A percentile compares a stretch with the other conserved stretches of the same genome.
Conservation (phyloP, 306 rosid genomes). For the Cucumis hystrix region DNA sequence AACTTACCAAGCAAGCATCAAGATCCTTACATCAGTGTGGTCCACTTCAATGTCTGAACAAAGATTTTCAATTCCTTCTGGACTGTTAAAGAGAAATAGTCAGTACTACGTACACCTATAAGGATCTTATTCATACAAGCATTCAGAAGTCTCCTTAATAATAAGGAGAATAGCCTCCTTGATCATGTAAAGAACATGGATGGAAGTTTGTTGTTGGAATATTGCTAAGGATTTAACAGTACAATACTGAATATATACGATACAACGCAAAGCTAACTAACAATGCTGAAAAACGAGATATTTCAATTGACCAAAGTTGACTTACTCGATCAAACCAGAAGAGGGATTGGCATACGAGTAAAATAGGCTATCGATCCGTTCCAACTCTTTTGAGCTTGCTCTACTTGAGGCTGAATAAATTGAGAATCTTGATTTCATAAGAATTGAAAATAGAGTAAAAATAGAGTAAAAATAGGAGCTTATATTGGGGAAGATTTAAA, state of each 20-base stretch:
- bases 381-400: conserved; percentile 74
- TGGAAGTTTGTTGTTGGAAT: neutral
- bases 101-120: neutral
- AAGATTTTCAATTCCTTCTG: conserved; percentile 90
- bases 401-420: conserved; percentile 66
- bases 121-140: neutral
- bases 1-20: conserved; percentile 98
- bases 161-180: neutral
- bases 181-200: neutral
- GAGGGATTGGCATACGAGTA: conserved; percentile 64
- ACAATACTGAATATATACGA: neutral
- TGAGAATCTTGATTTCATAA: conserved; percentile 1
- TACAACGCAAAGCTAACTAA: neutral
- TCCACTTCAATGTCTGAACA: conserved; percentile 87
- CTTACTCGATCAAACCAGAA: conserved; percentile 89
- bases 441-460: neutral
- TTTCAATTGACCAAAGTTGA: neutral
- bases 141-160: neutral
- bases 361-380: conserved; percentile 63
- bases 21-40: conserved; percentile 85
- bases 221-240: neutral
- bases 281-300: neutral
- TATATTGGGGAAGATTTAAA: neutral
- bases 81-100: conserved; percentile 46
- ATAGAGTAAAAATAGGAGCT: too few species aligned